A percentile compares a stretch with the other conserved stretches of the same genome.
phyloP scores from a whole-genome alignment of 805 yeast genomes.

The Kluyveromyces aestuarii region DNA sequence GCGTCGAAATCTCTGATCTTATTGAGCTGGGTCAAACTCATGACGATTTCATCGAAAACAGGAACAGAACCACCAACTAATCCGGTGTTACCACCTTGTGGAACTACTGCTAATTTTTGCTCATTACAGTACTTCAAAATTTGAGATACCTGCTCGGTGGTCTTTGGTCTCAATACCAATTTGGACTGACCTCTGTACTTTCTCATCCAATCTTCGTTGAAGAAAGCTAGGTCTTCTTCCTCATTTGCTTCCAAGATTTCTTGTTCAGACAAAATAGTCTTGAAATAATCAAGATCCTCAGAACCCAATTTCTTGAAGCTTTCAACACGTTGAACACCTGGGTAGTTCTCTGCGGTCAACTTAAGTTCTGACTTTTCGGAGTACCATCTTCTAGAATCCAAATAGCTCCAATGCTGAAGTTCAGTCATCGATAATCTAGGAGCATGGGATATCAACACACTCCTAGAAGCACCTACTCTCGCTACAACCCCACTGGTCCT shows the following conservation, averaged over 20 bases:
- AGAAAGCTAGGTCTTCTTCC: slow-evolving; percentile 54
- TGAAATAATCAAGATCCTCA: slow-evolving; percentile 54
- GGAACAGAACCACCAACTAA: slow-evolving; percentile 93
- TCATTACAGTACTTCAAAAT: slow-evolving; percentile 78
- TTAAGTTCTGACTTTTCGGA: slow-evolving; percentile 19
- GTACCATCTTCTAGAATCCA: slow-evolving; percentile 4
- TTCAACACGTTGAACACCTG: slow-evolving; percentile 43
- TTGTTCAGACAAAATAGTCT: slow-evolving; percentile 43
- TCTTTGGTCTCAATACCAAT: slow-evolving; percentile 73
- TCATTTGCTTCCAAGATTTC: slow-evolving; percentile 39
- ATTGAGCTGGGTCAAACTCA: slow-evolving; percentile 64
- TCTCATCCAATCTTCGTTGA: slow-evolving; percentile 91
- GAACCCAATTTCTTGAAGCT: slow-evolving; percentile 43
- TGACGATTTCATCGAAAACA: slow-evolving; percentile 78
- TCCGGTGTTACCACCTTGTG: slow-evolving; percentile 97
- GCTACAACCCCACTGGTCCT: slow-evolving; percentile 8
- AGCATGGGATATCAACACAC: not conserved
- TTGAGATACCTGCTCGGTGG: slow-evolving; percentile 65
- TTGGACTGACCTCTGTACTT: slow-evolving; percentile 84
- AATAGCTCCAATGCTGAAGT: not conserved
- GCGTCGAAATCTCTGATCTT: slow-evolving; percentile 73
- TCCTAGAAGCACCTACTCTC: slow-evolving; percentile 32
- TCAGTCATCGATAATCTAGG: not conserved
- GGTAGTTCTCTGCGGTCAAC: slow-evolving; percentile 65
- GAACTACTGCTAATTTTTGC: slow-evolving; percentile 71